Percentiles rank a stretch among this genome's conserved stretches.
Evolutionary conservation across 2,329 filamentous ascomycete genomes (phyloP).

Genomic region (Cryoendolithus antarcticus): DNA sequence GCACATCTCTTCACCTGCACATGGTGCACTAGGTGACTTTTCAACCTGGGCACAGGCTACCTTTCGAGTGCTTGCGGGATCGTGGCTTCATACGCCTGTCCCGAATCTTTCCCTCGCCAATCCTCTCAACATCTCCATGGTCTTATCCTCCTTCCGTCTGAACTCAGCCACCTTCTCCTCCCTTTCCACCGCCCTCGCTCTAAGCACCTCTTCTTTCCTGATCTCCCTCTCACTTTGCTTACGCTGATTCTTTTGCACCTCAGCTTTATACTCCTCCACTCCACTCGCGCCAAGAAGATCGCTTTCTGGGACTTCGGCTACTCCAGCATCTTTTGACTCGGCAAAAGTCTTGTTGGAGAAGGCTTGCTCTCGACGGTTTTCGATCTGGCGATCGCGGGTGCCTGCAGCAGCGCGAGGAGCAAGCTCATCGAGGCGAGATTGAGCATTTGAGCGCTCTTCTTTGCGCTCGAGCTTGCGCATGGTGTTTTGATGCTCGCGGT

Average conservation of each 20-base stretch:
- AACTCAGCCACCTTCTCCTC: conserved; percentile 62
- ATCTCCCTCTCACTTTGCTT: conserved; percentile 79
- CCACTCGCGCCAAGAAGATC: conserved; percentile 64
- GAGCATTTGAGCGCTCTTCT: conserved; percentile 45
- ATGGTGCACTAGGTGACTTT: too few species aligned
- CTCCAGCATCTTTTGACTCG: conserved; percentile 51
- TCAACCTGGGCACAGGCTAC: too few species aligned
- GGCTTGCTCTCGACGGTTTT: conserved; percentile 67
- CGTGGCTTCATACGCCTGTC: too few species aligned
- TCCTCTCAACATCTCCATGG: conserved; percentile 67
- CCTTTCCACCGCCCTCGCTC: conserved; percentile 65
- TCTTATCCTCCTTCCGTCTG: conserved; percentile 67
- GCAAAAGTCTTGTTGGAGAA: conserved; percentile 63
- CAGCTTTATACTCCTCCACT: conserved; percentile 53
- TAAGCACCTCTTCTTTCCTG: conserved; percentile 63
- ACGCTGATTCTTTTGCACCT: conserved; percentile 52
- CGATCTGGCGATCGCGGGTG: conserved; percentile 68
- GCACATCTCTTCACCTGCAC: too few species aligned
- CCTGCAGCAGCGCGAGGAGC: conserved; percentile 72
- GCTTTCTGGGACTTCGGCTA: conserved; percentile 53
- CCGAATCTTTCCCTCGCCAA: conserved; percentile 60
- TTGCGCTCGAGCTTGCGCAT: conserved; percentile 53
- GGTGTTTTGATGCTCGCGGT: conserved; percentile 6
- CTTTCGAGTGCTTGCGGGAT: too few species aligned
- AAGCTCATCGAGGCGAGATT: conserved; percentile 58